Evolutionary conservation across 768 basidiomycete genomes (phyloP), one percentile per base, ranked within the genome.

Genomic region (Tulasnella sp.): DNA sequence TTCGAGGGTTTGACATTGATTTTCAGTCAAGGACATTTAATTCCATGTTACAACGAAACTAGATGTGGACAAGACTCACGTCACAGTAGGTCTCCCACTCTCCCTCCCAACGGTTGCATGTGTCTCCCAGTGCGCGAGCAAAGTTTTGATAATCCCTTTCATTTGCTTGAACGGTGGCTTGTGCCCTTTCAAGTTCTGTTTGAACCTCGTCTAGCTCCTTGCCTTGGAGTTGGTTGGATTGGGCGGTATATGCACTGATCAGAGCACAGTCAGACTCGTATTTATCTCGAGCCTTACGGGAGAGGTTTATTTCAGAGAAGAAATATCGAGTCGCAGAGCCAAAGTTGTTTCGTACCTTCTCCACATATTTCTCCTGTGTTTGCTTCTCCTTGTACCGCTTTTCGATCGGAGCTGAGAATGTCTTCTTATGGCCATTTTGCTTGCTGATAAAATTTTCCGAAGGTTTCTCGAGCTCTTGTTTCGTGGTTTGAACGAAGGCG

Each of bases 71-170:
- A 40, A 1, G 5, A 79, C 84, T 82, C 73, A 85, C 85, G 84
- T 99, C 98, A 82, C 95, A 96, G 84, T 97, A 99, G 3, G 86
- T 86, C 84, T 94, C 96, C 98, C 98, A 99, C 78, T 93, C 92
- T 80, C 88, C 87, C 83, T 98, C 95, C 98, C 97, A 99, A 82
- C 92, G 92, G 73, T 86, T 87, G 26, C 89, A 87, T 16, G 94
- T 96, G 72, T 94, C 92, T 80, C 90, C 89, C 57, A 98, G 84
- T 0, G 90, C 91, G 77, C 89, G 89, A 3, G 93, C 89, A 83
- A 95, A 95, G 82, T 93, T 93, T 18, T 89, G 88, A 82, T 95
- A 98, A 79, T 99, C 97, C 46, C 91, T 89, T 84, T 98, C 96
- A 83, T 98, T 98, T 9, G 89, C 88, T 78, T 92, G 91, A 0